Percentiles rank a stretch among this genome's conserved stretches.
These are phyloP conservation scores for Coprinopsis marcescibilis DNA, from an alignment of 768 basidiomycete species.

Conservation along the genomic window DNA sequence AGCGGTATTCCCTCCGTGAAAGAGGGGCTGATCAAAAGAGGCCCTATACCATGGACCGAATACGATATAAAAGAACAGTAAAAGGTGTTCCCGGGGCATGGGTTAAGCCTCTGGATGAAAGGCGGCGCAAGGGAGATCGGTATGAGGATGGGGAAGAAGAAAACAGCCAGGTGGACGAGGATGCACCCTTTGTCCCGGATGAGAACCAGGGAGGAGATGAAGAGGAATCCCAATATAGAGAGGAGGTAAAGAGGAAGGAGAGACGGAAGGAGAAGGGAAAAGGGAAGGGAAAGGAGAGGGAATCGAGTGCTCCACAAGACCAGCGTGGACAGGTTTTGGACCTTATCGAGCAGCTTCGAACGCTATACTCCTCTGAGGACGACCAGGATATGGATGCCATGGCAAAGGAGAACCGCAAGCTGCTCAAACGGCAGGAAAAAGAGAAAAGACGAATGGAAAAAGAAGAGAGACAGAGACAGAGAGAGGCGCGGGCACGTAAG, in stretches of 20 bases:
- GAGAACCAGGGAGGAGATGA: neutral
- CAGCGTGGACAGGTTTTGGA: neutral
- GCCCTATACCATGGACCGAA: neutral
- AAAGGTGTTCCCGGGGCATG: neutral
- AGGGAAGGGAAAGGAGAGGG: neutral
- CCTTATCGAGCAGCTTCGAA: neutral
- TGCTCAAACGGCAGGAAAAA: neutral
- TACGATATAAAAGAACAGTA: neutral
- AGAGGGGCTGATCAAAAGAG: neutral
- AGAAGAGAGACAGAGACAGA: conserved; percentile 2
- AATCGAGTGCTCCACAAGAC: neutral
- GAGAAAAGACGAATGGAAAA: conserved; percentile 4
- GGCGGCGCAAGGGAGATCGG: neutral
- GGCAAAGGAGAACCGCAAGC: neutral
- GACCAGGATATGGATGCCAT: neutral
- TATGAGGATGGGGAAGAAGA: conserved; percentile 3
- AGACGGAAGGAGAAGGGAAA: neutral
- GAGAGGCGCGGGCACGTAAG: conserved; percentile 1
- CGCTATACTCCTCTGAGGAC: neutral
- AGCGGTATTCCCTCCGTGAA: neutral
- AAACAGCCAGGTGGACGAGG: neutral
- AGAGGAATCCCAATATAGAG: neutral
- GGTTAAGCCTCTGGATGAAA: neutral
- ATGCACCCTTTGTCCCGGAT: neutral
- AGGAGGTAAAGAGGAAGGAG: neutral